Conservation (phyloP, 805 yeast genomes). For the Wickerhamiella brachini region DNA sequence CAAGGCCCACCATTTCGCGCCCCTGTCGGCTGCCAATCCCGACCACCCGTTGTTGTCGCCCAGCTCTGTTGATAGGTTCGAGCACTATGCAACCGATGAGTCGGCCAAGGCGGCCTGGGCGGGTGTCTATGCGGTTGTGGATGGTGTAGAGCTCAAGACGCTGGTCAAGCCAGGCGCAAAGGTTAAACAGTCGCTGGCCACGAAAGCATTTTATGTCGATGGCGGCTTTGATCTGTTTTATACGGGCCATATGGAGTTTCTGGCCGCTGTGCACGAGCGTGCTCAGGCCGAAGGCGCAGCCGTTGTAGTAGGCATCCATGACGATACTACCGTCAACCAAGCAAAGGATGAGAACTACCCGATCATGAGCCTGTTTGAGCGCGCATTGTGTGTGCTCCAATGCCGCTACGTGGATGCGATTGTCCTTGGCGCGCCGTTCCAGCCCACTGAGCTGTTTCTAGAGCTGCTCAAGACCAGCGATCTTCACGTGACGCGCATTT, state of each 20-base stretch:
- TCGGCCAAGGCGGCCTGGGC: constrained; percentile 15
- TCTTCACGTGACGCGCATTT: constrained; percentile 30
- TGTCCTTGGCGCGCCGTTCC: constrained; percentile 52
- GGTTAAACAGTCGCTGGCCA: constrained; percentile 7
- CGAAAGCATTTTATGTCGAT: constrained; percentile 39
- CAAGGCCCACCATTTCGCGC: constrained; percentile 41
- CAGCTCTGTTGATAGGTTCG: constrained; percentile 10
- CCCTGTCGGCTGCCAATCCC: constrained; percentile 19
- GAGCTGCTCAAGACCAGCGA: constrained; percentile 21
- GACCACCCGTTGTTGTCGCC: constrained; percentile 8
- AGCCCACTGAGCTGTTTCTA: constrained; percentile 32
- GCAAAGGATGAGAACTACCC: constrained; percentile 56
- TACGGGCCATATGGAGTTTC: constrained; percentile 78
- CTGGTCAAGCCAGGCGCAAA: constrained; percentile 9
- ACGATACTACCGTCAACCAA: constrained; percentile 41
- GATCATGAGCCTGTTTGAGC: constrained; percentile 76
- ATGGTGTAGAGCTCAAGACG: constrained; percentile 1
- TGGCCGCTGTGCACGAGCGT: constrained; percentile 34
- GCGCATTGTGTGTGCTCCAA: constrained; percentile 78
- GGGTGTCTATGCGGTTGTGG: constrained; percentile 12
- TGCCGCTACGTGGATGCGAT: constrained; percentile 74
- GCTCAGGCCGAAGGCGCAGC: constrained; percentile 29
- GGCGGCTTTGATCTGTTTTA: constrained; percentile 90
- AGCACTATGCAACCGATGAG: constrained; percentile 14
- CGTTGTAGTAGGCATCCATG: constrained; percentile 56